Evolutionary conservation across 179 eudicot species (phyloP).

Genomic region (Carnegiea gigantea): DNA sequence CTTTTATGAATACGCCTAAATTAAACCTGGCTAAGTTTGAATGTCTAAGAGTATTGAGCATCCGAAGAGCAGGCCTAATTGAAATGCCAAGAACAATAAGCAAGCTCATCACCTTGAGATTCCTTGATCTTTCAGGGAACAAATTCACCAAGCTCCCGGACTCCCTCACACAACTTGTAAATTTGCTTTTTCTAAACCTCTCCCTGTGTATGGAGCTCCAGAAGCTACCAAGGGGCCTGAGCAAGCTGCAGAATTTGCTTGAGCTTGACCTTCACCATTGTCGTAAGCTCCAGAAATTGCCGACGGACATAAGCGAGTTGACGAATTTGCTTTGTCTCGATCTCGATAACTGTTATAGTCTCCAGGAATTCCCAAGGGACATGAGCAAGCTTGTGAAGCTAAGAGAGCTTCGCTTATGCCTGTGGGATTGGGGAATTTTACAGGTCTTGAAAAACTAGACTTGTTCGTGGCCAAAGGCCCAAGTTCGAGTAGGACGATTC

Average conservation of each 20-base stretch:
- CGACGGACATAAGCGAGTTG: background rate
- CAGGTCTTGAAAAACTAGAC: background rate
- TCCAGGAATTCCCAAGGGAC: too few species aligned
- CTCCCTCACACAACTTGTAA: background rate
- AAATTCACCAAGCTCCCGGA: background rate
- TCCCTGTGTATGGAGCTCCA: background rate
- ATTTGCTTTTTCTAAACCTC: background rate
- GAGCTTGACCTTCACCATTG: background rate
- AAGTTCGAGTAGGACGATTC: background rate
- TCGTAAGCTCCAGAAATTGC: background rate
- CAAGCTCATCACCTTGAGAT: background rate
- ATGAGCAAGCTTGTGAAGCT: background rate
- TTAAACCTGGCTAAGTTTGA: background rate
- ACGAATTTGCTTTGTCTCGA: background rate
- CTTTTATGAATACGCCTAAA: background rate
- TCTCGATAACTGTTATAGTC: too few species aligned
- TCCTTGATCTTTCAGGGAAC: background rate
- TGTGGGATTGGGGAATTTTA: background rate
- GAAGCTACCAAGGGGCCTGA: background rate
- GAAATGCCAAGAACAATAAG: background rate
- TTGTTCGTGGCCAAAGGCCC: background rate
- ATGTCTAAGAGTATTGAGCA: background rate
- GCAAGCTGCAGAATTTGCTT: background rate
- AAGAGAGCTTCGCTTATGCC: background rate
- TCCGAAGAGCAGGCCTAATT: background rate